Evolutionary conservation across 140 eudicot genomes (phyloP).

Genomic region (Senecio squalidus): DNA sequence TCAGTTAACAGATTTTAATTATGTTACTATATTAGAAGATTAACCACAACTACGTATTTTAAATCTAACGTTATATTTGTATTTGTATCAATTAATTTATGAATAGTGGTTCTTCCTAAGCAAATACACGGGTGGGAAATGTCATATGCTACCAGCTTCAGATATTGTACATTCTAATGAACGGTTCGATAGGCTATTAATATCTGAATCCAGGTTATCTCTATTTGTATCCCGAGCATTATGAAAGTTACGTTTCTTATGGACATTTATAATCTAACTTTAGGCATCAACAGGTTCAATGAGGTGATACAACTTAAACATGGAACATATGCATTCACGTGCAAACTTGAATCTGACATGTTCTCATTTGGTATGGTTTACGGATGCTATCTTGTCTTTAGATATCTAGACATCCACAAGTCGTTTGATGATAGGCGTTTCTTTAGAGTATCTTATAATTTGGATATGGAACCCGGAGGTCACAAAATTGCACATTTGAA

Average conservation of each 20-base stretch:
- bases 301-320: background rate
- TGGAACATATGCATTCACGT: background rate
- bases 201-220: background rate
- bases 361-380: background rate
- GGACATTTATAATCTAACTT: background rate
- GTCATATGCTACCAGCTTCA: background rate
- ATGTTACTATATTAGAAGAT: background rate
- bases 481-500: background rate
- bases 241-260: background rate
- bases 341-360: slow-evolving; percentile 9
- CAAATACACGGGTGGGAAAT: background rate
- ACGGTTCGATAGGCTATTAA: background rate
- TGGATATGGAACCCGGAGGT: background rate
- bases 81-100: too few relatives aligned
- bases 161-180: background rate
- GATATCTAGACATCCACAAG: background rate
- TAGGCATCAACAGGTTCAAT: background rate
- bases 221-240: background rate
- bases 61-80: background rate
- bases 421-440: background rate
- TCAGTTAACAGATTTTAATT: background rate
- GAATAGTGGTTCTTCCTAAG: background rate
- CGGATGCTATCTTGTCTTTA: background rate
- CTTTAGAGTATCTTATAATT: background rate
- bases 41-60: background rate